A percentile compares a stretch with the other conserved stretches of the same genome.
These are phyloP conservation scores for Lentinula lateritia DNA, from an alignment of 768 basidiomycete species.

Conservation along the genomic window DNA sequence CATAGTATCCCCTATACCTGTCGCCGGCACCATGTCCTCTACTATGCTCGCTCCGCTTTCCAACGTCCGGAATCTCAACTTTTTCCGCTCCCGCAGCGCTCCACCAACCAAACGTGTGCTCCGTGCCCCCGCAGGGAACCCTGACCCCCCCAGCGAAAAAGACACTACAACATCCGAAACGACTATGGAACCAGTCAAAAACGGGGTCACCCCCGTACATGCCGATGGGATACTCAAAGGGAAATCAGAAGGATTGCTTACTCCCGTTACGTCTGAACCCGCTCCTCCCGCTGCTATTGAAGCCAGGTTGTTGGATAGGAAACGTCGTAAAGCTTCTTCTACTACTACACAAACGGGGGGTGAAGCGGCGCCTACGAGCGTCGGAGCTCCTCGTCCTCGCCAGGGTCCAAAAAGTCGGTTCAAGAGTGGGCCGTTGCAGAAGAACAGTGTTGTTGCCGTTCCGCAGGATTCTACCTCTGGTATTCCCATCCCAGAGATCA, in stretches of 20 bases:
- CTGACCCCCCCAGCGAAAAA: neutral
- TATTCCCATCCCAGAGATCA: neutral
- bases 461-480: neutral
- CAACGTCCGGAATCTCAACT: slow-evolving; percentile 22
- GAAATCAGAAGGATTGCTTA: neutral
- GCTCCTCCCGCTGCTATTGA: slow-evolving; percentile 1
- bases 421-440: slow-evolving; percentile 6
- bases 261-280: neutral
- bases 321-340: slow-evolving; percentile 2
- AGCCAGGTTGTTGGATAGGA: neutral
- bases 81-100: slow-evolving; percentile 33
- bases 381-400: neutral
- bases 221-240: neutral
- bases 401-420: slow-evolving; percentile 1
- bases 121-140: slow-evolving; percentile 7
- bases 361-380: neutral
- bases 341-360: neutral
- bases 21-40: neutral
- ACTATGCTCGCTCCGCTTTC: slow-evolving; percentile 18
- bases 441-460: neutral
- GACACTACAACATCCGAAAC: neutral
- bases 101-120: slow-evolving; percentile 28
- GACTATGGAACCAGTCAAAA: neutral
- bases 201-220: neutral
- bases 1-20: slow-evolving; percentile 13